phyloP scores from a whole-genome alignment of 1,284 basidiomycete genomes.

The Tilletia indica region DNA sequence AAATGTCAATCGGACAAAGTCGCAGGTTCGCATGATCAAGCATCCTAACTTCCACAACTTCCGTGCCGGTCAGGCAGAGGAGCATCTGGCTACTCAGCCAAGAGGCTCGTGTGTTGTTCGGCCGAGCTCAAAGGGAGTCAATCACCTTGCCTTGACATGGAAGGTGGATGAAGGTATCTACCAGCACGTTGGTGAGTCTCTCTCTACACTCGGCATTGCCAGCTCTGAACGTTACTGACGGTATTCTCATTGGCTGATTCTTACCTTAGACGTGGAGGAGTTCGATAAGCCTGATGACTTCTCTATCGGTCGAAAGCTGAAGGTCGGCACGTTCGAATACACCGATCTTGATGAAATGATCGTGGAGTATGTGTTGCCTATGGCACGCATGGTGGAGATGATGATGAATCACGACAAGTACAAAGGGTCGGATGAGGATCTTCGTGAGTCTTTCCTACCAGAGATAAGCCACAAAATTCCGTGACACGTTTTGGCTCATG shows the following conservation, averaged over 20 bases:
- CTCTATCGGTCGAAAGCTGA: conserved; percentile 70
- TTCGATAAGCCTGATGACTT: conserved; percentile 68
- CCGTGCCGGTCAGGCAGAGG: conserved; percentile 85
- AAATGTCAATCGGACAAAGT: conserved; percentile 78
- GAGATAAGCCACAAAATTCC: neutral
- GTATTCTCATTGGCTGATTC: conserved; percentile 19
- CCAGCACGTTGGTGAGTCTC: conserved; percentile 81
- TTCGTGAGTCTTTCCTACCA: conserved; percentile 67
- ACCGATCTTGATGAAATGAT: conserved; percentile 96
- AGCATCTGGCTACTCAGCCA: conserved; percentile 82
- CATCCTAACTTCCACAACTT: conserved; percentile 99
- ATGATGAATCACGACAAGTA: conserved; percentile 95
- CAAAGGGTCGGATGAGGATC: conserved; percentile 78
- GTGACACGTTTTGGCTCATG: neutral
- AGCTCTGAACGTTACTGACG: neutral
- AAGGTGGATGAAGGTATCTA: conserved; percentile 95
- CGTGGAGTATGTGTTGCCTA: conserved; percentile 93
- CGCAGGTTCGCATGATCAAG: conserved; percentile 73
- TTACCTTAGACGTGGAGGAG: conserved; percentile 77
- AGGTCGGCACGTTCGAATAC: conserved; percentile 79
- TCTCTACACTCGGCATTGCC: neutral
- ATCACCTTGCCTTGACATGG: conserved; percentile 98
- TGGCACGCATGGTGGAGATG: conserved; percentile 89
- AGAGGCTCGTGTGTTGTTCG: conserved; percentile 75
- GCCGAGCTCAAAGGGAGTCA: conserved; percentile 87